phyloP scores from a whole-genome alignment of 2,329 filamentous ascomycete genomes.

The Metarhizium rileyi region DNA sequence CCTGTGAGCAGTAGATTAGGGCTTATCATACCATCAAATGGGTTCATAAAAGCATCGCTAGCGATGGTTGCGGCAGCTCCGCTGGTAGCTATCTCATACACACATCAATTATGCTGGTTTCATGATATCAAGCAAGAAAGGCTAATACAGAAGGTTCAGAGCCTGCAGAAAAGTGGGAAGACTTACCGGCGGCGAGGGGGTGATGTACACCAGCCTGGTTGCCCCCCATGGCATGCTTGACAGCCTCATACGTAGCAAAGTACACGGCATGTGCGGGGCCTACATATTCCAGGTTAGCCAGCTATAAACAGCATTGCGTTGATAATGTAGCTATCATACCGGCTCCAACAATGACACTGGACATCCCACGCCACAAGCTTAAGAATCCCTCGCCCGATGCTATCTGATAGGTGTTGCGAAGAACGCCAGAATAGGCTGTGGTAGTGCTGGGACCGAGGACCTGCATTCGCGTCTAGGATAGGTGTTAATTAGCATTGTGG shows the following conservation, averaged over 20 bases:
- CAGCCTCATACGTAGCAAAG: constrained; percentile 94
- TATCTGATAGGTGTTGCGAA: constrained; percentile 88
- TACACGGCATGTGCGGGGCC: constrained; percentile 96
- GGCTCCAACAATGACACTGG: constrained; percentile 89
- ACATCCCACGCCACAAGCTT: constrained; percentile 92
- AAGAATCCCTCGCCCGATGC: constrained; percentile 80
- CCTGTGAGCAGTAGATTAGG: neutral
- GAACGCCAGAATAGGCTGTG: constrained; percentile 78
- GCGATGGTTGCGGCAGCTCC: constrained; percentile 93
- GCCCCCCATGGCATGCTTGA: constrained; percentile 92
- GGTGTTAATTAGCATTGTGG: constrained; percentile 10
- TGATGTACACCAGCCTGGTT: constrained; percentile 84
- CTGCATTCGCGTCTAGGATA: constrained; percentile 85
- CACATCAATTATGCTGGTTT: constrained; percentile 2
- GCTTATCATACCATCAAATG: constrained; percentile 75
- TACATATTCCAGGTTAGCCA: constrained; percentile 25
- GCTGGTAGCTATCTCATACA: constrained; percentile 57
- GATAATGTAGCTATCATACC: constrained; percentile 44
- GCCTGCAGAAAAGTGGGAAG: neutral
- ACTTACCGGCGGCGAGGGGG: constrained; percentile 79
- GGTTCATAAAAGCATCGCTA: constrained; percentile 98
- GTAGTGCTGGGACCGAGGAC: constrained; percentile 76
- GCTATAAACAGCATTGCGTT: constrained; percentile 3
- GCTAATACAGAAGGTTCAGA: neutral
- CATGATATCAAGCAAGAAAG: neutral